These are phyloP conservation scores for sorghum (Sorghum bicolor) DNA, from an alignment of 176 grass and related monocot genomes.

Conservation along the genomic window Sorghum_bicolor_NCBIv3 NC_012879.2:59689001-59689500, in stretches of 20 bases:
- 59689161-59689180: neutral
- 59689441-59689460: neutral
- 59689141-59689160: too few relatives aligned
- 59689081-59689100: too few relatives aligned
- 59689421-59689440: neutral
- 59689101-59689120: too few relatives aligned
- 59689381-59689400: constrained; percentile 13
- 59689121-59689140: too few relatives aligned
- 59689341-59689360: constrained; percentile 15
- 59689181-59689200: constrained; percentile 67
- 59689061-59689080: too few relatives aligned
- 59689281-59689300: constrained; percentile 1
- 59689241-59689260: constrained; percentile 3
- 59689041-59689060: too few relatives aligned
- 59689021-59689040: neutral
- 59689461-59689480: neutral
- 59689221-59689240: constrained; percentile 1
- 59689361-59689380: constrained; percentile 1
- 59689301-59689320: neutral
- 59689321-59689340: neutral
- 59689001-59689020: neutral
- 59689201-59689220: constrained; percentile 32
- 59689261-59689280: neutral
- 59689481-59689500: neutral
- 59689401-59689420: constrained; percentile 35